Percentiles rank a stretch among this genome's conserved stretches.
phyloP scores from a whole-genome alignment of 208 protist species.

The Wallacemonas sp. region DNA sequence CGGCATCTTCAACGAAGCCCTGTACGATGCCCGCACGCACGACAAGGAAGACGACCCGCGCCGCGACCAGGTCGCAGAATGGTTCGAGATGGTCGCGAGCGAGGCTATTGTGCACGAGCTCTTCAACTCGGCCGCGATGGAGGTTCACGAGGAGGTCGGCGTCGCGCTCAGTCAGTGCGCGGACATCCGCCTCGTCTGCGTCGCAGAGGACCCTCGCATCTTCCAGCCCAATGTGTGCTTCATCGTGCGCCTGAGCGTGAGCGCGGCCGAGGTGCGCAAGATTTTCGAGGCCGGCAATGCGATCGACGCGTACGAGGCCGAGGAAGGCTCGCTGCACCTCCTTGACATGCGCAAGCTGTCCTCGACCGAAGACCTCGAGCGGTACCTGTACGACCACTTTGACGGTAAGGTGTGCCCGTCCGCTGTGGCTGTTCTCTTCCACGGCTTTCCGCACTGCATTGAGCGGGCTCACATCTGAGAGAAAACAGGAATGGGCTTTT shows the following conservation, averaged over 20 bases:
- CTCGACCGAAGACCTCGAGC: slow-evolving; percentile 11
- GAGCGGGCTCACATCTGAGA: no score
- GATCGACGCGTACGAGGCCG: slow-evolving; percentile 44
- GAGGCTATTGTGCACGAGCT: slow-evolving; percentile 23
- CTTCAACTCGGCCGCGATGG: slow-evolving; percentile 30
- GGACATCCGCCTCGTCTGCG: slow-evolving; percentile 35
- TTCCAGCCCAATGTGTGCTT: slow-evolving; percentile 49
- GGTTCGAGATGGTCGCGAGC: slow-evolving; percentile 26
- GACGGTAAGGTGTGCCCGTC: slow-evolving; percentile 33
- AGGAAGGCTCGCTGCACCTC: slow-evolving; percentile 29
- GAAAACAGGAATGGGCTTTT: no score
- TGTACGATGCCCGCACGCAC: not conserved
- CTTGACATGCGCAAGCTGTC: slow-evolving; percentile 17
- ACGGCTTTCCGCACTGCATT: slow-evolving; percentile 18
- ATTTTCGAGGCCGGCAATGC: slow-evolving; percentile 31
- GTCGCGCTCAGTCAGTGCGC: slow-evolving; percentile 15
- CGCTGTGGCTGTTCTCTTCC: slow-evolving; percentile 28
- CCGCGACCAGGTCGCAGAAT: slow-evolving; percentile 12
- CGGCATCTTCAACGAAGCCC: slow-evolving; percentile 23
- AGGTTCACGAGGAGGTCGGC: slow-evolving; percentile 48
- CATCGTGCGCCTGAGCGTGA: slow-evolving; percentile 19
- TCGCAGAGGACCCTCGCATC: slow-evolving; percentile 24
- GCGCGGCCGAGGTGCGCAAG: slow-evolving; percentile 21
- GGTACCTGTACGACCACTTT: slow-evolving; percentile 25
- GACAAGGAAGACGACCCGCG: not conserved